Base-by-base conservation (phyloP, 2,329 filamentous ascomycete genomes). In the Aphanoascus verrucosus region DNA sequence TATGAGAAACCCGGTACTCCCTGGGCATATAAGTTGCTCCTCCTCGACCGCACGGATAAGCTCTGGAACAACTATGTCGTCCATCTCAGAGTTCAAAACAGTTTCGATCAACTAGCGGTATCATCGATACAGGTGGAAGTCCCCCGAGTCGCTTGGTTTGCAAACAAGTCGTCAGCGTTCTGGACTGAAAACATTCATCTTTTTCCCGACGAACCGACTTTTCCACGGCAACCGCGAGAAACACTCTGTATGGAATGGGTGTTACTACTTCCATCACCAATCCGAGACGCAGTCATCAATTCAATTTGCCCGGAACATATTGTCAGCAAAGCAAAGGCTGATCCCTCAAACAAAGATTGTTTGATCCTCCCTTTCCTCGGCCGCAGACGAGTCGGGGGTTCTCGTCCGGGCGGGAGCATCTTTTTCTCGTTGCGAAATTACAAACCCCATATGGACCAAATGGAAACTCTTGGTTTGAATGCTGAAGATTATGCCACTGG, bases 341-440 rank as follows among this genome's bases (percentile, higher is more conserved):
- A 41, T 17, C 38, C 38, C 17, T 62, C 60, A 3, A 70, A 75
- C 46, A 57, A 69, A n/a, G 71, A 76, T 54, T 80, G 76, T 48
- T 62, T 81, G 0, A 61, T 77, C 7, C 70, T 77, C 1, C 67
- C 70, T 0, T 79, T 79, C 48, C 62, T 80, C 0, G 77, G 77
- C 6, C 66, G 69, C n/a, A 55, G 62, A 37, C 57, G 63, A 11
- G 31, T 52, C 9, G 63, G 0, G 48, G 20, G 43, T 31, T 17
- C 38, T 2, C 59, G 49, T 15, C 54, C 38, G 38, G 38, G 14
- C 9, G 38, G 38, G 3, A 41, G 38, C 38, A 41, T 17, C 1
- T 58, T 55, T 5, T 68, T 71, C 45, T 67, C 63, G 5, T 61
- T 81, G 0, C 67, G 73, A 1, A 80, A 81, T 53, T 74, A 71